A percentile compares a stretch with the other conserved stretches of the same genome.
Conservation (phyloP, 169 alveolate species). For the Cryptosporidium ubiquitum region DNA sequence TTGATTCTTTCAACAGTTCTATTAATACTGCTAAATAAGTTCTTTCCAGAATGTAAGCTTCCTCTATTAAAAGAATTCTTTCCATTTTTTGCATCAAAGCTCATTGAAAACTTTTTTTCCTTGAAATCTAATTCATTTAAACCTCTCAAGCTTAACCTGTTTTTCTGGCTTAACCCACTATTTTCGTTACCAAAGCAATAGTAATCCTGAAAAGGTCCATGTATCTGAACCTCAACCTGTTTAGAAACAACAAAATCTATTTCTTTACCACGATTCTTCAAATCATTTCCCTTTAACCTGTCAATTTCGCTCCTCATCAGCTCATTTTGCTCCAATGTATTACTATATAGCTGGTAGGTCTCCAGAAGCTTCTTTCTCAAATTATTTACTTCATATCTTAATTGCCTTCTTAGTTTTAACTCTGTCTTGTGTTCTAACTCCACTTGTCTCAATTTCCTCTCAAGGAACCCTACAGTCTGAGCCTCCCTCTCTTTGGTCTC, state of each 20-base stretch:
- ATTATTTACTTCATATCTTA: conserved; percentile 68
- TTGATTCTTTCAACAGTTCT: conserved; percentile 2
- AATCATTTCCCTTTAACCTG: not conserved
- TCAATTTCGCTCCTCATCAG: conserved; percentile 34
- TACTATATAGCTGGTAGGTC: conserved; percentile 44
- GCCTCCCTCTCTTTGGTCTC: conserved; percentile 70
- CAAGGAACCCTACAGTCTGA: conserved; percentile 61
- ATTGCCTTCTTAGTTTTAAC: conserved; percentile 41
- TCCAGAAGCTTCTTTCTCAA: conserved; percentile 44
- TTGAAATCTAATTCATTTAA: not conserved
- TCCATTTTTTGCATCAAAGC: not conserved
- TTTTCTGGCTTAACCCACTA: not conserved
- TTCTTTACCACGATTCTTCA: not conserved
- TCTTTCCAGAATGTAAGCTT: not conserved
- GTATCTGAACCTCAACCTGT: conserved; percentile 8
- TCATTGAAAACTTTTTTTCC: conserved; percentile 2
- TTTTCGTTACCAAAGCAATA: not conserved
- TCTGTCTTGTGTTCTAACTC: conserved; percentile 71
- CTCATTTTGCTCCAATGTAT: conserved; percentile 68
- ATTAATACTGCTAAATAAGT: not conserved
- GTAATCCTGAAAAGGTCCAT: not conserved
- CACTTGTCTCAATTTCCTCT: conserved; percentile 50
- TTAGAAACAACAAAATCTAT: not conserved
- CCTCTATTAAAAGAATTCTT: not conserved
- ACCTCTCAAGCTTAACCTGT: not conserved